Base-by-base conservation (phyloP, 139 green algal species). In the Chlamydomonas eustigma region DNA sequence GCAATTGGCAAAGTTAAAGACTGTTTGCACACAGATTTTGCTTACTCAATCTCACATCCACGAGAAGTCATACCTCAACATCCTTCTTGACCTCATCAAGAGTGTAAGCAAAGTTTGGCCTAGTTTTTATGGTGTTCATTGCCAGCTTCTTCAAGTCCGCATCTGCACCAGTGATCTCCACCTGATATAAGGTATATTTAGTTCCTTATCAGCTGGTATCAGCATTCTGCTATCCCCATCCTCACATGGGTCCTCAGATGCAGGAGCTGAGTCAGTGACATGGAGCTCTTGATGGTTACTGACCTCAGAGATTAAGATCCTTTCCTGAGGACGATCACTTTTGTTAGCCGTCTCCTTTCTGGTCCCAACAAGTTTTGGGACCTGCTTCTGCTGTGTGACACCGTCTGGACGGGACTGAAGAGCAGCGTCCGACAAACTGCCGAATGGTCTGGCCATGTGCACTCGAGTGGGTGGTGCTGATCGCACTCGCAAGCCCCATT, bases 51-150 rank as follows among this genome's bases (percentile, higher is more conserved):
- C 58, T 69, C n/a, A 30, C 58, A 69, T 30, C 12, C 34, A 8
- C 8, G 28, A 37, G 8, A 30, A 39, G 65, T 3, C 44, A 28
- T 18, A 58, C 44, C 44, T 76, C 31, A 24, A 51, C 71, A 39
- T 65, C 33, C n/a, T 69, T 32, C 79, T 81, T 80, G 1, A 97
- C 84, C 78, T 97, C 90, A 18, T 80, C 72, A 4, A 90, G 72
- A 3, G 94, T 97, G 80, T 99, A 97, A 1, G 91, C 85, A 78
- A 97, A 97, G 83, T 98, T 99, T 38, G 95, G 91, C 4, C 90
- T 85, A 0, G 88, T 92, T 38, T 74, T 87, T 18, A 99, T 76
- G 22, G 87, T 87, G 2, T 66, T 34, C 51, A 81, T 38, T 24
- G 87, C 94, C 2, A 95, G 78, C 2, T 79, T 31, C 75, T 87